Evolutionary conservation across 148 eudicot species (phyloP).

Genomic region (Fagopyrum tataricum): DNA sequence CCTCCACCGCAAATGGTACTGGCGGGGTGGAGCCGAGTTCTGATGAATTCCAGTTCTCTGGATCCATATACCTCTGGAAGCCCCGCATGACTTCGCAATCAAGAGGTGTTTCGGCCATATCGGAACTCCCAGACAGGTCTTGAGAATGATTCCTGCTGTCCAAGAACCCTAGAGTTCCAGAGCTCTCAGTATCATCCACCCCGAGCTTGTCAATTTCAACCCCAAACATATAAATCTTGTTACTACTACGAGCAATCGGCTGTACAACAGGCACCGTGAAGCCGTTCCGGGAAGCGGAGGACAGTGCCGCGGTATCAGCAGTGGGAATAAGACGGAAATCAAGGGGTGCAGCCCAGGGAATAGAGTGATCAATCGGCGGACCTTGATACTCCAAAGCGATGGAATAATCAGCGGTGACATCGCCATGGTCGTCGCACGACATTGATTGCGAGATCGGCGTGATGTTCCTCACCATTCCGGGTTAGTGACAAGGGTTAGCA

Average conservation of each 20-base stretch:
- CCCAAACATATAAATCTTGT: not conserved
- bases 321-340: constrained; percentile 47
- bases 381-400: constrained; percentile 77
- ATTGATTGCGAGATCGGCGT: constrained; percentile 29
- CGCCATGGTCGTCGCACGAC: constrained; percentile 28
- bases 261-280: constrained; percentile 51
- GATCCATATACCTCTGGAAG: constrained; percentile 13
- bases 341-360: constrained; percentile 55
- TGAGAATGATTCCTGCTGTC: constrained; percentile 46
- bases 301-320: constrained; percentile 38
- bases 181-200: constrained; percentile 33
- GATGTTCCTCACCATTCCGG: constrained; percentile 28
- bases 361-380: constrained; percentile 40
- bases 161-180: constrained; percentile 58
- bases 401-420: constrained; percentile 54
- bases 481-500: not conserved
- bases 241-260: constrained; percentile 36
- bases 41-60: constrained; percentile 9
- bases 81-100: constrained; percentile 24
- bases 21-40: constrained; percentile 16
- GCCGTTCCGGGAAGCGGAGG: constrained; percentile 23
- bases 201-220: not conserved
- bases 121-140: constrained; percentile 55
- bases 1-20: constrained; percentile 20
- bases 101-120: constrained; percentile 34